A percentile compares a stretch with the other conserved stretches of the same genome.
Evolutionary conservation across 108 stramenopile genomes (phyloP).

Genomic region (Cyclotella kingstonii): DNA sequence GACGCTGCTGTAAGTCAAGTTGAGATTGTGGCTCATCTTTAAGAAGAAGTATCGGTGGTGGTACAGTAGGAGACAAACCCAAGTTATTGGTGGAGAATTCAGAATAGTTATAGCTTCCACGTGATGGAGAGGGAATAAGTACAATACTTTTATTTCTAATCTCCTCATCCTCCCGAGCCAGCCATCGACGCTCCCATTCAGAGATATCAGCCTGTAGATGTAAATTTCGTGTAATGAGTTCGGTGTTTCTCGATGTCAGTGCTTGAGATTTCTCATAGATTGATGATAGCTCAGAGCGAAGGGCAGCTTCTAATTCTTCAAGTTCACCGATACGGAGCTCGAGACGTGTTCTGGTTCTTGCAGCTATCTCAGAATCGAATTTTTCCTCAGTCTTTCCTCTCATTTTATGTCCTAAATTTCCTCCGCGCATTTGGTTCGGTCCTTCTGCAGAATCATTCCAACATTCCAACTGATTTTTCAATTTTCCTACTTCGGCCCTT

Average conservation of each 20-base stretch:
- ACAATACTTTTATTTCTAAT: slow-evolving; percentile 18
- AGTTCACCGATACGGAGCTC: slow-evolving; percentile 76
- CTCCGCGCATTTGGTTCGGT: neutral
- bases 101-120: slow-evolving; percentile 36
- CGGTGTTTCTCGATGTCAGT: slow-evolving; percentile 46
- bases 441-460: slow-evolving; percentile 6
- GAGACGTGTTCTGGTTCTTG: slow-evolving; percentile 50
- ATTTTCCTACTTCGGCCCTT: slow-evolving; percentile 47
- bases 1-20: slow-evolving; percentile 22
- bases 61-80: neutral
- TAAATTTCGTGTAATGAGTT: slow-evolving; percentile 34
- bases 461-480: slow-evolving; percentile 56
- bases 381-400: slow-evolving; percentile 11
- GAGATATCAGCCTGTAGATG: slow-evolving; percentile 36
- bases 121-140: slow-evolving; percentile 1
- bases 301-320: slow-evolving; percentile 67
- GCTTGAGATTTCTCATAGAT: slow-evolving; percentile 46
- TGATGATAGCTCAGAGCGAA: slow-evolving; percentile 46
- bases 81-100: slow-evolving; percentile 12
- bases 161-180: slow-evolving; percentile 24
- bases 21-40: slow-evolving; percentile 22
- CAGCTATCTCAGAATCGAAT: slow-evolving; percentile 45
- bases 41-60: slow-evolving; percentile 12
- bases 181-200: slow-evolving; percentile 38
- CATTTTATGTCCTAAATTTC: neutral